Evolutionary conservation across 2,329 filamentous ascomycete genomes (phyloP), one percentile per base, ranked within the genome.

Genomic region (Botrytis fragariae): DNA sequence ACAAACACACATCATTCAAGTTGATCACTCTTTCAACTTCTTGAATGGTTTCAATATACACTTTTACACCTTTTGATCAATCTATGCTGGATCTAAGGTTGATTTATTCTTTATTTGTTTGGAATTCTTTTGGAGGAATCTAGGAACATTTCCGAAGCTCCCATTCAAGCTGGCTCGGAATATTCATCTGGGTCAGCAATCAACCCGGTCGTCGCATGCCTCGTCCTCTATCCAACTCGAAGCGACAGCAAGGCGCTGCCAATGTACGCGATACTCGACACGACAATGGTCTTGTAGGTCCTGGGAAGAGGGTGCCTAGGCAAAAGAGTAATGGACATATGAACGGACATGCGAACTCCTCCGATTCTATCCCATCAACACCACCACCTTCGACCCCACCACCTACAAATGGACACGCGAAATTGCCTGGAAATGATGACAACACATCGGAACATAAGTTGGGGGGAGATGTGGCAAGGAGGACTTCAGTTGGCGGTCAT

Each of bases 221-320:
- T 80, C 80, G 79, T 77, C 77, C 77, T 76, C 74, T 76, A 48
- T 73, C 78, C 71, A 77, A 76, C 73, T 74, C 76, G 75, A 81
- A 81, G 79, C 79, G 80, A 81, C 79, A 80, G 78, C 78, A 78
- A 75, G 80, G 78, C 75, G 86, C 86, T 82, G 84, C 84, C 77
- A 91, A 86, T 84, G 87, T 90, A 83, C 90, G 90, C 85, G 91
- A 91, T 84, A 89, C 87, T 80, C 90, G 92, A 83, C 92, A 97
- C 85, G 94, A 97, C 85, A 94, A 93, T 91, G 94, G 93, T 81
- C 87, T 94, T 83, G 92, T 94, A 87, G 91, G 91, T 80, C 90
- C 92, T 70, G 91, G 91, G 78, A 93, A 91, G 86, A 90, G 91
- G 75, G 77, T 81, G 54, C 77, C 77, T 76, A 87, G 86, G 81